Evolutionary conservation across 2,329 filamentous ascomycete genomes (phyloP), one percentile per base, ranked within the genome.

Genomic region (Ascochyta lentis): DNA sequence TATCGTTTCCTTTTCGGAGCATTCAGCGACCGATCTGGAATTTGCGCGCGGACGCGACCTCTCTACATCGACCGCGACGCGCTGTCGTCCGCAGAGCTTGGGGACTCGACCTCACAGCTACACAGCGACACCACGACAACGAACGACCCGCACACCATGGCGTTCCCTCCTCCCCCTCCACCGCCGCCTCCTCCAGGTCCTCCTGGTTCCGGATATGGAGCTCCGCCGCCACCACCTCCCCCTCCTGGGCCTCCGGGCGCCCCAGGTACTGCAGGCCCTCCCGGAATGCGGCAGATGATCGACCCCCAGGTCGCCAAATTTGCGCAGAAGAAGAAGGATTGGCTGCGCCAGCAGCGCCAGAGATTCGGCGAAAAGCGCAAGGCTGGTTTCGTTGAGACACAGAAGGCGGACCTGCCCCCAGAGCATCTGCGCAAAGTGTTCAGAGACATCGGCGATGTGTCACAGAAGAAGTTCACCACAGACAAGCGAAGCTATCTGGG

Each of bases 401-500:
- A 98, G 73, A 99, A 99, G 83, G 92, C 92, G 9, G 95, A 99
- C 71, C 96, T 99, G 91, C 96, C 95, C 0, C 94, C 95, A 0
- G 95, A 98, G 81, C 95, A 99, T 85, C 75, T 99, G 75, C 91
- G 96, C 66, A 99, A 99, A 81, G 97, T 98, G 62, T 94, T 99
- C 56, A 92, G 90, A 76, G 95, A 99, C 77, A 99, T 99, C 73
- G 96, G 96, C 67, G 95, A 99, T 82, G 94, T 99, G 46, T 98
- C 94, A 49, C 96, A 99, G 78, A 98, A 97, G 82, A 98, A 97
- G 77, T 99, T 97, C 81, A 97, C 92, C 65, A 96, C 90, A 72
- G 95, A 99, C 81, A 99, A 99, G 84, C 87, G 95, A 66, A 97
- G 93, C 78, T 99, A 99, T 76, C 84, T 99, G 43, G 96, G 96